These are phyloP conservation scores for Cyberlindnera meyerae DNA, from an alignment of 805 yeast genomes.

Conservation along the genomic window DNA sequence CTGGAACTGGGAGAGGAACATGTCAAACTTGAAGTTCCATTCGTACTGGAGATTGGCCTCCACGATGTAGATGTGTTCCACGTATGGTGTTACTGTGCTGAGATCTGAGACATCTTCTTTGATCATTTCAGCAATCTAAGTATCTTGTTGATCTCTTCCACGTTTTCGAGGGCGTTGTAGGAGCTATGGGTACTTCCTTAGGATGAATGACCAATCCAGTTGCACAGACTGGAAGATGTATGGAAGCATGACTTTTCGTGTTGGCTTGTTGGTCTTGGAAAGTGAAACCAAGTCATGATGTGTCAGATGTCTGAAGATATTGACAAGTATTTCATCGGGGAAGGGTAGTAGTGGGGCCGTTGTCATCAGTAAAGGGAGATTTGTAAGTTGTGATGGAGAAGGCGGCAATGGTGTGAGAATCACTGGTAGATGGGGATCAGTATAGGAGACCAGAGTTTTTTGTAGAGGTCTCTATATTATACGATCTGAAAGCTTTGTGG, in stretches of 20 bases:
- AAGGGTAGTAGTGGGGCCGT: no score
- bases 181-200: conserved; percentile 6
- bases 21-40: conserved; percentile 32
- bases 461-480: no score
- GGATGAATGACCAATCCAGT: conserved; percentile 18
- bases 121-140: no score
- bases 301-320: conserved; percentile 15
- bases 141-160: not conserved
- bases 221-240: conserved; percentile 14
- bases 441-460: no score
- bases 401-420: no score
- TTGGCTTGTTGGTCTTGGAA: conserved; percentile 5
- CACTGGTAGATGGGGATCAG: no score
- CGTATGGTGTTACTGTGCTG: conserved; percentile 6
- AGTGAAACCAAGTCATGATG: conserved; percentile 15
- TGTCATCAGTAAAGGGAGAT: no score
- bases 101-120: no score
- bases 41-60: conserved; percentile 29
- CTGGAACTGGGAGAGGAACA: conserved; percentile 19
- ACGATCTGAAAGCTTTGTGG: no score
- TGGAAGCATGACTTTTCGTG: conserved; percentile 17
- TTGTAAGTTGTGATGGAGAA: no score
- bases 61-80: conserved; percentile 26
- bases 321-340: conserved; percentile 19
- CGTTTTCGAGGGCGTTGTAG: conserved; percentile 6